Percentiles rank a stretch among this genome's conserved stretches.
Conservation (phyloP, 2,329 filamentous ascomycete species). For the Fusarium miscanthi region DNA sequence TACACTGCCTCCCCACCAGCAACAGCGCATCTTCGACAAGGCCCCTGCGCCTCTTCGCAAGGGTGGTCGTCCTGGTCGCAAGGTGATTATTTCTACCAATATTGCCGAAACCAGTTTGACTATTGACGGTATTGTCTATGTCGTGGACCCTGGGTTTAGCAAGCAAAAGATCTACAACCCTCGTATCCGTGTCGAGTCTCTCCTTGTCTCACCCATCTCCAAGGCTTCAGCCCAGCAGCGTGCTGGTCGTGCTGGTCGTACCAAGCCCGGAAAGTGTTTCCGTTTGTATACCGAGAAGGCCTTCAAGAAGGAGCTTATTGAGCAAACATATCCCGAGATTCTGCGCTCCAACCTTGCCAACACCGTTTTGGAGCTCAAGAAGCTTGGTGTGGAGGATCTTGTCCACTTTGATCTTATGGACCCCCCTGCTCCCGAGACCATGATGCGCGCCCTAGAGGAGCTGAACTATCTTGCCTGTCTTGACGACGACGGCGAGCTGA, state of each 20-base stretch:
- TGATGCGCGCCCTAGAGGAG: conserved; percentile 97
- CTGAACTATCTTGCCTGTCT: conserved; percentile 97
- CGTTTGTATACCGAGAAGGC: conserved; percentile 93
- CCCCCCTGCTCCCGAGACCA: conserved; percentile 94
- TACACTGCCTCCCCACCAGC: conserved; percentile 88
- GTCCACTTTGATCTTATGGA: conserved; percentile 99
- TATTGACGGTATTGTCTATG: conserved; percentile 98
- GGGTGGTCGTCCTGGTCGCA: conserved; percentile 88
- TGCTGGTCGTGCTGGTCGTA: conserved; percentile 99
- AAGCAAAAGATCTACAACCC: conserved; percentile 99
- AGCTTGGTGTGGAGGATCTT: conserved; percentile 92
- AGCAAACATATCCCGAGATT: conserved; percentile 97
- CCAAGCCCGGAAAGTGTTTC: conserved; percentile 97
- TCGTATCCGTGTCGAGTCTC: conserved; percentile 92
- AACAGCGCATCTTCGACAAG: conserved; percentile 94
- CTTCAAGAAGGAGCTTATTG: conserved; percentile 97
- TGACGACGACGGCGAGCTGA: conserved; percentile 95
- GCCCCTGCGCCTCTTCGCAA: conserved; percentile 78
- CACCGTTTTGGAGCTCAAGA: conserved; percentile 96
- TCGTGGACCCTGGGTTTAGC: conserved; percentile 98
- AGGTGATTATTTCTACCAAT: conserved; percentile 94
- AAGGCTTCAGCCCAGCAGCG: conserved; percentile 97
- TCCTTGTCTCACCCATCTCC: conserved; percentile 97
- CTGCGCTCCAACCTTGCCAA: conserved; percentile 93
- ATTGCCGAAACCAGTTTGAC: conserved; percentile 98